Base-by-base conservation (phyloP, 2,329 filamentous ascomycete genomes). In the Colletotrichum viniferum region DNA sequence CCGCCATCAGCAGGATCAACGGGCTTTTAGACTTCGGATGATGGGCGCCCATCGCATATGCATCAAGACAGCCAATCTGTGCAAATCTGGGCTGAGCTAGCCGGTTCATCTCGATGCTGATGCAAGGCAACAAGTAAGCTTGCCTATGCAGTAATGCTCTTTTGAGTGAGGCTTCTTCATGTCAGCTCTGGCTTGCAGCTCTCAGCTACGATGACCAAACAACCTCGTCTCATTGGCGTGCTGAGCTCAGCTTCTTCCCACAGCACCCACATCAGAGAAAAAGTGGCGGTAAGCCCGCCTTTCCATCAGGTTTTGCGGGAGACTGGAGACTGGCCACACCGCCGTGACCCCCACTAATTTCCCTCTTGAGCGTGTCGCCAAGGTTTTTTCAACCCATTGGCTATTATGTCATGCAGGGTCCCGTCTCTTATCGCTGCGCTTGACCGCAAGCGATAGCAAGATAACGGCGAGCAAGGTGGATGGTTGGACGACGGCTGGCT, bases 391-490 rank as follows among this genome's bases (percentile, higher is more conserved):
- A 56, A 32, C 34, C 69, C 30, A 67, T 67, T 43, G 69, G 73
- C 60, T 69, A 74, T 76, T 69, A 74, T 76, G 73, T 76, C 73
- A 76, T 76, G 73, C 73, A 69, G 64, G 73, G 64, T 74, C 64
- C 60, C 24, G 58, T 61, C n/a, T 32, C 56, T 76, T 74, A 76
- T 76, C 73, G 61, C 36, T 3, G 58, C 28, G 28, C 58, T 61
- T 61, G 52, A 67, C 64, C 43, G 64, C 65, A 58, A 34, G 58
- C 60, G 73, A 76, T 76, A 76, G 74, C 43, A 65, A 74, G 71
- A 76, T 76, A 74, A 69, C 38, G 43, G 21, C 34, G 30, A 14
- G 43, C 16, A 55, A 55, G 38, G 14, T 18, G 26, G 18, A n/a
- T 61, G 58, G 18, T 61, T 61, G 58, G 58, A 61, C 28, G 58